These are phyloP conservation scores for Kluyveromyces marxianus DNA, from an alignment of 1,139 yeast genomes.

Conservation along the genomic window DNA sequence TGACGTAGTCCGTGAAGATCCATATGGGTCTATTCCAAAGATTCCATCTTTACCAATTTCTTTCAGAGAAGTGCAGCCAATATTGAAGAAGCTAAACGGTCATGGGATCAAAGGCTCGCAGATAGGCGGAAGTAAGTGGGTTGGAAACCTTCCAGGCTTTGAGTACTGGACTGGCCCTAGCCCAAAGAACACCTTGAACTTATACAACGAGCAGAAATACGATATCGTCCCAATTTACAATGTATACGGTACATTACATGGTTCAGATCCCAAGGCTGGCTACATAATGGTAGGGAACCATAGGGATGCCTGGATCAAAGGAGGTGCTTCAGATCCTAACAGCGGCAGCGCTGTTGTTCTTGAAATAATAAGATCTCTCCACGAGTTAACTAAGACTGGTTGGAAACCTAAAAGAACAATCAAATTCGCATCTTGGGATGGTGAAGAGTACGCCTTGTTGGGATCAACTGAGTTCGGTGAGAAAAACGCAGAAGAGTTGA, in stretches of 20 bases:
- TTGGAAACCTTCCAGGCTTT: slow-evolving; percentile 40
- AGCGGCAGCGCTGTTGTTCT: slow-evolving; percentile 54
- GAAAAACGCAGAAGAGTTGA: slow-evolving; percentile 30
- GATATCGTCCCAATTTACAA: slow-evolving; percentile 51
- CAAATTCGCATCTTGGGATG: slow-evolving; percentile 63
- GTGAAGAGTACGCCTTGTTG: slow-evolving; percentile 60
- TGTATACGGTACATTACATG: slow-evolving; percentile 50
- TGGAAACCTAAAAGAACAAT: slow-evolving; percentile 62
- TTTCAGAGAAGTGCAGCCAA: slow-evolving; percentile 49
- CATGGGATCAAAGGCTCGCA: slow-evolving; percentile 38
- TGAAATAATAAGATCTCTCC: slow-evolving; percentile 51
- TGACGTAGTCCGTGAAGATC: slow-evolving; percentile 42
- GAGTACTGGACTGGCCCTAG: slow-evolving; percentile 61
- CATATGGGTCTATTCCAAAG: slow-evolving; percentile 42
- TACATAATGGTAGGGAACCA: slow-evolving; percentile 56
- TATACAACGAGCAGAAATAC: slow-evolving; percentile 51
- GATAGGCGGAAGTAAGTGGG: slow-evolving; percentile 33
- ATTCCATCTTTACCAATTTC: slow-evolving; percentile 62
- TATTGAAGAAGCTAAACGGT: slow-evolving; percentile 46
- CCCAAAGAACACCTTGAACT: slow-evolving; percentile 38
- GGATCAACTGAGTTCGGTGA: slow-evolving; percentile 71
- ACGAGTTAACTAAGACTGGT: slow-evolving; percentile 41
- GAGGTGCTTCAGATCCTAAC: slow-evolving; percentile 69
- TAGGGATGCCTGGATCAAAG: slow-evolving; percentile 67
- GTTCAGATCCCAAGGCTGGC: slow-evolving; percentile 43